phyloP scores from a whole-genome alignment of 192 early-diverging fungal genomes.

The Pecoramyces ruminantium region DNA sequence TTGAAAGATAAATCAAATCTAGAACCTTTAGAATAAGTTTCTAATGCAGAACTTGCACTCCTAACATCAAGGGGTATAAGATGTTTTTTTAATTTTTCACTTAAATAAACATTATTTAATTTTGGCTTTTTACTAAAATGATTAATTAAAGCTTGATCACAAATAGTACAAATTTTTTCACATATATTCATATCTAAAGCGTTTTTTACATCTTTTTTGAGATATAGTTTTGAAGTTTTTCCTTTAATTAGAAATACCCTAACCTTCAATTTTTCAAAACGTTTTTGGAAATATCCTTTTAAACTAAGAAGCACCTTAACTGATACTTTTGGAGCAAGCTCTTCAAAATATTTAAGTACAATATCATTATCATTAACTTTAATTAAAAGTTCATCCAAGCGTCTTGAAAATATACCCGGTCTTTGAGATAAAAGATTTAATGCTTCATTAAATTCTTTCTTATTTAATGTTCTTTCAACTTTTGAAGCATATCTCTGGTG shows the following conservation, averaged over 20 bases:
- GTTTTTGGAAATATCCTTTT: neutral
- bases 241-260: neutral
- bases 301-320: neutral
- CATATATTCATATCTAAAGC: neutral
- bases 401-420: neutral
- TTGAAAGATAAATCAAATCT: neutral
- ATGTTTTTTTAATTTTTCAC: neutral
- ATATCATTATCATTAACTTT: neutral
- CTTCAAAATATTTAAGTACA: neutral
- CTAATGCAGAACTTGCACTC: neutral
- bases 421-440: neutral
- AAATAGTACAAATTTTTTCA: neutral
- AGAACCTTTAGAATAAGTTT: neutral
- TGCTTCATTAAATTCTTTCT: neutral
- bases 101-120: neutral
- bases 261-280: neutral
- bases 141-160: neutral
- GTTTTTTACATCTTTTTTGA: neutral
- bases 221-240: neutral
- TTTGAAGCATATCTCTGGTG: neutral
- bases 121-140: neutral
- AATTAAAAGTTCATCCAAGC: neutral
- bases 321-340: neutral
- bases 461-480: neutral
- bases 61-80: neutral